These are phyloP conservation scores for Arthrobotrys musiformis DNA, from an alignment of 2,329 filamentous ascomycete genomes.

Conservation along the genomic window DNA sequence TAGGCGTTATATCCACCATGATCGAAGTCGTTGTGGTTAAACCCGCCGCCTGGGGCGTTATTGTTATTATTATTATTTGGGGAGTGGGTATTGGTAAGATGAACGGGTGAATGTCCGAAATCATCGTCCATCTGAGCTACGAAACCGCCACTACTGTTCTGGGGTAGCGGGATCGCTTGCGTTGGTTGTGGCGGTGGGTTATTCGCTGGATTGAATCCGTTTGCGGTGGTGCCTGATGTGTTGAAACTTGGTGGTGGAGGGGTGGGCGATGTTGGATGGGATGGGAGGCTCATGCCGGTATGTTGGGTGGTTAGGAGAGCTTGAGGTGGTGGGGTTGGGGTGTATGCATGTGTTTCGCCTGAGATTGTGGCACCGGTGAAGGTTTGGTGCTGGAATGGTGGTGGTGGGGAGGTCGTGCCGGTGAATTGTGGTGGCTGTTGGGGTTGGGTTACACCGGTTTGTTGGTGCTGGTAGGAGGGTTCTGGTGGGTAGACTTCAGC, in stretches of 20 bases:
- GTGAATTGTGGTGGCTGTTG: slow-evolving; percentile 32
- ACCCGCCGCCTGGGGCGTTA: not conserved
- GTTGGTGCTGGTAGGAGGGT: slow-evolving; percentile 44
- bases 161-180: not conserved
- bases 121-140: slow-evolving; percentile 54
- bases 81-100: slow-evolving; percentile 29
- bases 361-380: slow-evolving; percentile 31
- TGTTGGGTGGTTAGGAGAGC: not conserved
- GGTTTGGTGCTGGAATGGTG: slow-evolving; percentile 34
- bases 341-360: slow-evolving; percentile 21
- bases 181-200: slow-evolving; percentile 8
- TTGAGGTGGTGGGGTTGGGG: slow-evolving; percentile 19
- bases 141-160: slow-evolving; percentile 14
- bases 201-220: slow-evolving; percentile 8
- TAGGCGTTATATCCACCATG: slow-evolving; percentile 45
- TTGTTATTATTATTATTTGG: slow-evolving; percentile 18
- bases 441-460: slow-evolving; percentile 28
- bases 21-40: slow-evolving; percentile 50
- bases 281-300: not conserved
- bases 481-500: slow-evolving; percentile 53
- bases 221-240: not conserved
- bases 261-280: not conserved
- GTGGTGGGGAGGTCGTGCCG: slow-evolving; percentile 27
- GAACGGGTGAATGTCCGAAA: slow-evolving; percentile 47
- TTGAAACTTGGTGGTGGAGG: slow-evolving; percentile 6